Percentiles rank a stretch among this genome's conserved stretches.
Evolutionary conservation across 2,329 filamentous ascomycete genomes (phyloP).

Genomic region (Daldinia sp.): DNA sequence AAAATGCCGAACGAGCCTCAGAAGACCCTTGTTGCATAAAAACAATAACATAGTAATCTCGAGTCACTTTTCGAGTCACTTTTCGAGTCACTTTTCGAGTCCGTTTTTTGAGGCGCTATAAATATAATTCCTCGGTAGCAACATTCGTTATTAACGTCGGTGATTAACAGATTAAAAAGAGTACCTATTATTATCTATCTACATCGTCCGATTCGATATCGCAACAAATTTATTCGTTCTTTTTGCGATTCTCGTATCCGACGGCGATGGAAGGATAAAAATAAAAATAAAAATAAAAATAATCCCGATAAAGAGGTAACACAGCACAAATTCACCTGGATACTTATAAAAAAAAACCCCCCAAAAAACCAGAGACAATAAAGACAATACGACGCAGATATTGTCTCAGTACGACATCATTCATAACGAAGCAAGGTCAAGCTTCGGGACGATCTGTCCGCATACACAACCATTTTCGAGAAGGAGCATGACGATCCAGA

Average conservation of each 20-base stretch:
- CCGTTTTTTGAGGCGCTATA: too few species aligned
- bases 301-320: neutral
- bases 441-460: conserved; percentile 11
- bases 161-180: too few species aligned
- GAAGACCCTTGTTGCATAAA: conserved; percentile 29
- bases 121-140: too few species aligned
- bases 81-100: too few species aligned
- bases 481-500: conserved; percentile 35
- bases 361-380: neutral
- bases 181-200: neutral
- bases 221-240: neutral
- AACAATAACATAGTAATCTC: too few species aligned
- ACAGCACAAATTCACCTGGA: too few species aligned
- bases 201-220: neutral
- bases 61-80: too few species aligned
- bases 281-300: too few species aligned
- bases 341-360: too few species aligned
- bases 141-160: too few species aligned
- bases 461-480: conserved; percentile 13
- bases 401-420: conserved; percentile 8
- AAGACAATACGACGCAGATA: neutral
- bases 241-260: neutral
- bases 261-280: too few species aligned
- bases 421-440: conserved; percentile 10
- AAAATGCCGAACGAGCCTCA: conserved; percentile 6